Conservation (phyloP, 2,329 filamentous ascomycete genomes). For the Catunica adiposa region DNA sequence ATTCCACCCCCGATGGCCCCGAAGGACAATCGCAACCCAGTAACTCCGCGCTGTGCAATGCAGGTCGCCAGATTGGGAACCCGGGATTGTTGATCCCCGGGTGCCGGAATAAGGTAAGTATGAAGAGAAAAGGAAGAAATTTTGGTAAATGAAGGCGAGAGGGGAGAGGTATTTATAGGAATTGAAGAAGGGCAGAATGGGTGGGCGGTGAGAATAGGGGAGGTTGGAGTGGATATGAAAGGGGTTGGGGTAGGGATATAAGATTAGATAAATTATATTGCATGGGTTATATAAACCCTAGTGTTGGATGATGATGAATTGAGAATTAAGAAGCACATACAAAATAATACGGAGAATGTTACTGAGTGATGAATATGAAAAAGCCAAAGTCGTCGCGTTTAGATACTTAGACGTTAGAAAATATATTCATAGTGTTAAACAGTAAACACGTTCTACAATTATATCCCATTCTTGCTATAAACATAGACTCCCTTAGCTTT, state of each 20-base stretch:
- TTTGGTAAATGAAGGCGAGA: constrained; percentile 13
- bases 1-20: constrained; percentile 34
- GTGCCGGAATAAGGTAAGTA: constrained; percentile 34
- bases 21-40: constrained; percentile 34
- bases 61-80: constrained; percentile 29
- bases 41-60: constrained; percentile 38
- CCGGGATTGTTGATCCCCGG: constrained; percentile 28
- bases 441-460: no score
- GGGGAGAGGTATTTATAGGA: constrained; percentile 20
- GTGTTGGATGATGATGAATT: neutral
- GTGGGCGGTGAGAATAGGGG: neutral
- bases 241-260: neutral
- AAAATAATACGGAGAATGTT: no score
- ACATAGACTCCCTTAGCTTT: no score
- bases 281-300: neutral
- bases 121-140: constrained; percentile 27
- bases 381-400: no score
- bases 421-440: no score
- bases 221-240: neutral
- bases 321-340: no score
- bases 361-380: no score
- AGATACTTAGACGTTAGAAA: no score
- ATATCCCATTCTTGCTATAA: no score
- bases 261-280: neutral
- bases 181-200: neutral